These are phyloP conservation scores for Penicillium olsonii DNA, from an alignment of 2,329 filamentous ascomycete genomes.

Conservation along the genomic window DNA sequence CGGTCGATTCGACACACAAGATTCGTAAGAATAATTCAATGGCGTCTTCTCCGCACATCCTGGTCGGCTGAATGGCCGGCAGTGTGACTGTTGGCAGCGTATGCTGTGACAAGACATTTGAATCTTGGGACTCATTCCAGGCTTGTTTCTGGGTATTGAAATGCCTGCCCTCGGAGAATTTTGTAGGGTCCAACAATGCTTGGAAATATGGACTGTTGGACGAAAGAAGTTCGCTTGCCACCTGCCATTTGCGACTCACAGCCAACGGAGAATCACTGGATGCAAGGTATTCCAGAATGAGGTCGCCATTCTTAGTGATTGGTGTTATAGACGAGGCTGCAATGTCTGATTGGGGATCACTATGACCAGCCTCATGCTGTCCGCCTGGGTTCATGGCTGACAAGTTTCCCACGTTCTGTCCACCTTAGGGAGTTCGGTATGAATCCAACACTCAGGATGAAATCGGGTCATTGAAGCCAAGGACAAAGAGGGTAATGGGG, in stretches of 20 bases:
- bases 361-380: neutral
- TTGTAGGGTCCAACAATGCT: conserved; percentile 42
- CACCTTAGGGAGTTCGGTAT: neutral
- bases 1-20: conserved; percentile 30
- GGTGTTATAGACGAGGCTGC: conserved; percentile 14
- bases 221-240: conserved; percentile 35
- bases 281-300: conserved; percentile 37
- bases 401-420: no score
- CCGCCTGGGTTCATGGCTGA: conserved; percentile 4
- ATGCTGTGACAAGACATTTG: neutral
- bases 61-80: conserved; percentile 27
- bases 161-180: conserved; percentile 43
- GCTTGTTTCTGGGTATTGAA: conserved; percentile 32
- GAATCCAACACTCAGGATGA: neutral
- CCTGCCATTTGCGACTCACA: conserved; percentile 31
- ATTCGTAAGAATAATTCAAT: conserved; percentile 38
- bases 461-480: neutral
- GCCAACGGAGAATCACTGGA: conserved; percentile 4
- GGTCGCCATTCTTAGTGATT: conserved; percentile 35
- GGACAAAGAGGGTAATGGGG: no score
- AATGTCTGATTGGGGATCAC: neutral
- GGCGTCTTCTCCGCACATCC: conserved; percentile 31
- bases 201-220: conserved; percentile 42
- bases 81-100: conserved; percentile 31
- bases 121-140: neutral